A percentile compares a stretch with the other conserved stretches of the same genome.
Conservation (phyloP, 805 yeast species). For the Yarrowia hollandica region DNA sequence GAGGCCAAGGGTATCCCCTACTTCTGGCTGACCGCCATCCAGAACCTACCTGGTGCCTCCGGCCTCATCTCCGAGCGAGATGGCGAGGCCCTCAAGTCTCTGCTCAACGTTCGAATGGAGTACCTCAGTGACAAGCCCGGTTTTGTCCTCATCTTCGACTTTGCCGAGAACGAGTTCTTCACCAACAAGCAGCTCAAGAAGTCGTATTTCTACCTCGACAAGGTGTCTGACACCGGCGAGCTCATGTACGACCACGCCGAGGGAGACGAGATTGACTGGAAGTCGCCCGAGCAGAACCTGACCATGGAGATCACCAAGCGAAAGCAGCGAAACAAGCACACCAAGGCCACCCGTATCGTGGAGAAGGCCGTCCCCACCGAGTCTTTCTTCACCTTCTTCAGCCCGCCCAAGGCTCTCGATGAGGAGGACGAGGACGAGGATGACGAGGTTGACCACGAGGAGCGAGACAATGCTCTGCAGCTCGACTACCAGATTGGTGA, state of each 20-base stretch:
- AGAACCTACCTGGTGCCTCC: constrained; percentile 75
- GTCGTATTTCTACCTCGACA: constrained; percentile 91
- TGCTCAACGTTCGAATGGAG: constrained; percentile 72
- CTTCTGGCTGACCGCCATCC: constrained; percentile 95
- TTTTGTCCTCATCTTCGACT: constrained; percentile 80
- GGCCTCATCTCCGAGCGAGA: constrained; percentile 90
- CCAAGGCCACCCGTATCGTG: constrained; percentile 93
- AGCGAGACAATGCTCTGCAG: constrained; percentile 58
- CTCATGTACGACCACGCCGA: constrained; percentile 96
- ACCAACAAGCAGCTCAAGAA: constrained; percentile 70
- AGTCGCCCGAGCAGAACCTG: constrained; percentile 72
- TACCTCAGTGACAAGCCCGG: constrained; percentile 76
- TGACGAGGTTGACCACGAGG: constrained; percentile 66
- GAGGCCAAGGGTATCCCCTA: constrained; percentile 77
- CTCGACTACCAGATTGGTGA: constrained; percentile 95
- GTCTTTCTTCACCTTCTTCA: constrained; percentile 93
- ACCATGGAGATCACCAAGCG: constrained; percentile 88
- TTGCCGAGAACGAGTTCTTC: constrained; percentile 73
- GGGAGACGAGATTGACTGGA: constrained; percentile 85
- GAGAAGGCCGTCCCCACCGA: constrained; percentile 93
- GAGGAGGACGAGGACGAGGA: constrained; percentile 56
- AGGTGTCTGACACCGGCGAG: constrained; percentile 92
- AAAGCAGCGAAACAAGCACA: constrained; percentile 93
- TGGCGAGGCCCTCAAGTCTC: constrained; percentile 70
- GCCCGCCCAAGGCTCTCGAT: constrained; percentile 83